These are phyloP conservation scores for Melanomma pulvis-pyrius DNA, from an alignment of 495 filamentous ascomycete genomes.

Conservation along the genomic window DNA sequence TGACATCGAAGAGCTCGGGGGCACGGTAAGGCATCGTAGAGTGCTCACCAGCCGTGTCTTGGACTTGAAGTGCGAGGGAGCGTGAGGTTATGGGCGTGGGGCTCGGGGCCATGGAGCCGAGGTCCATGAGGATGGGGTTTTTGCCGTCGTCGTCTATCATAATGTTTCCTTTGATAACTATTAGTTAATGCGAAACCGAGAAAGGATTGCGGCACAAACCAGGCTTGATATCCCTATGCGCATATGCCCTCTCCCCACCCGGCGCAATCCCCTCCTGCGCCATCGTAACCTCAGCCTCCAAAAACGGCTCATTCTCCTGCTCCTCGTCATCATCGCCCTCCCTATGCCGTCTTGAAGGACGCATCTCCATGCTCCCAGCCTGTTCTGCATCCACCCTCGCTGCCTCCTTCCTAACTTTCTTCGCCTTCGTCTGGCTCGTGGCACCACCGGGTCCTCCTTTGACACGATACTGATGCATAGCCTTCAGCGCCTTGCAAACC, in stretches of 20 bases:
- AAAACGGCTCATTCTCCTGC: constrained; percentile 74
- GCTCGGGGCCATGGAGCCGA: constrained; percentile 85
- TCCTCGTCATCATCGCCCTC: constrained; percentile 65
- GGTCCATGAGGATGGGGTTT: constrained; percentile 95
- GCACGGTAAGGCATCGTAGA: constrained; percentile 98
- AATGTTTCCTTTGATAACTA: constrained; percentile 70
- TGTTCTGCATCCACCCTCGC: constrained; percentile 64
- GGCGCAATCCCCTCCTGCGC: constrained; percentile 71
- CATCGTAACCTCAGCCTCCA: constrained; percentile 77
- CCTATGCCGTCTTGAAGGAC: constrained; percentile 42
- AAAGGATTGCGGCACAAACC: constrained; percentile 54
- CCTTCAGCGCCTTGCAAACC: constrained; percentile 81
- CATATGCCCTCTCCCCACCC: constrained; percentile 78
- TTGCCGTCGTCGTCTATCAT: constrained; percentile 90
- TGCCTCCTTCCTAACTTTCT: constrained; percentile 60
- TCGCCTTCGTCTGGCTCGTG: constrained; percentile 60
- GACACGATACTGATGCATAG: constrained; percentile 88
- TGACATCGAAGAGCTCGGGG: constrained; percentile 96
- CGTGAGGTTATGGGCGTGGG: constrained; percentile 93
- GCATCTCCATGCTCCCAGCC: constrained; percentile 56
- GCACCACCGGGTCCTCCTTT: constrained; percentile 57
- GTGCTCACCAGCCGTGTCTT: constrained; percentile 94
- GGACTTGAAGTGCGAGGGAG: constrained; percentile 84
- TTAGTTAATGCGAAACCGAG: constrained; percentile 21
- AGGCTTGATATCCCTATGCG: constrained; percentile 96